Evolutionary conservation across 2,329 filamentous ascomycete genomes (phyloP).

Genomic region (Xylaria sp.): DNA sequence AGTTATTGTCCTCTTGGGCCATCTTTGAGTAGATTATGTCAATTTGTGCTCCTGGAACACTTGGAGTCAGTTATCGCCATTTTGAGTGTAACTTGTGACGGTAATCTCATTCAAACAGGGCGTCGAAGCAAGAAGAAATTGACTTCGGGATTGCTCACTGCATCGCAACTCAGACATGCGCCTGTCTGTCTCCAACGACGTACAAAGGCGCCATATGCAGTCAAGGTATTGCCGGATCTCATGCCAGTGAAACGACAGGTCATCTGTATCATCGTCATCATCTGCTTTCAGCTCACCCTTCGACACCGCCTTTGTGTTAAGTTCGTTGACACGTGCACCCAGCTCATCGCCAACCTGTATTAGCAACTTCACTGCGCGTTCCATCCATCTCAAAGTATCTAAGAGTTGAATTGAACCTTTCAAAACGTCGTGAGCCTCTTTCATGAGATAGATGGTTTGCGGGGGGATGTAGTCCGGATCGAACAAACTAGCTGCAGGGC

Average conservation of each 20-base stretch:
- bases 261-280: constrained; percentile 42
- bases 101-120: no score
- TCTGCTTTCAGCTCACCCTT: constrained; percentile 25
- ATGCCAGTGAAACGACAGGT: constrained; percentile 55
- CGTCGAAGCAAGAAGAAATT: background rate
- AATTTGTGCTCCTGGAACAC: constrained; percentile 1
- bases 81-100: background rate
- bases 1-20: constrained; percentile 60
- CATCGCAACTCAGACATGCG: constrained; percentile 59
- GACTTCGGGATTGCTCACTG: constrained; percentile 52
- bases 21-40: constrained; percentile 61
- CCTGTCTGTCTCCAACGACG: constrained; percentile 57
- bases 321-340: constrained; percentile 46
- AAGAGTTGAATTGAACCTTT: constrained; percentile 58
- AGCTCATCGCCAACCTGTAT: constrained; percentile 57
- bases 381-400: constrained; percentile 60
- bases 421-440: constrained; percentile 57
- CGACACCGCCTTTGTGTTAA: constrained; percentile 32
- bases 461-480: constrained; percentile 52
- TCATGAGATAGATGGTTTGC: constrained; percentile 59
- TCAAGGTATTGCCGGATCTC: constrained; percentile 60
- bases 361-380: constrained; percentile 56
- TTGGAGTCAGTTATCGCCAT: background rate
- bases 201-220: constrained; percentile 52
- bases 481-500: constrained; percentile 32